Conservation (phyloP, 2,329 filamentous ascomycete species). For the Ceratocystis papillata region DNA sequence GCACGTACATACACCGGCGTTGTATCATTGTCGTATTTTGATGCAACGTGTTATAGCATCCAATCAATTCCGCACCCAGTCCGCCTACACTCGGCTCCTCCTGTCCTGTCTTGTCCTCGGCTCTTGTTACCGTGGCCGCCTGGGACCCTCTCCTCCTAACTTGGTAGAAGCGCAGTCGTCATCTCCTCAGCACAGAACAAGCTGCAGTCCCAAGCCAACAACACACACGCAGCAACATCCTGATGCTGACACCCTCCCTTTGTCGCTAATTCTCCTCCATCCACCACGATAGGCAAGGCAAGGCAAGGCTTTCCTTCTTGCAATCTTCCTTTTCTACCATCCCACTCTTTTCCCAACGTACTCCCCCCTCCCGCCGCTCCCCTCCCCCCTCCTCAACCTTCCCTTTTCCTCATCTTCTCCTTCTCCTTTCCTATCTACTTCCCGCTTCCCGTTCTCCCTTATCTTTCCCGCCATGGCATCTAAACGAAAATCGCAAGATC, state of each 20-base stretch:
- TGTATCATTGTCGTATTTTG: not conserved
- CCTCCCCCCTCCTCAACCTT: not conserved
- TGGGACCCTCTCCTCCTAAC: not conserved
- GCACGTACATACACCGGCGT: not conserved
- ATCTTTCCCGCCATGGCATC: constrained; percentile 32
- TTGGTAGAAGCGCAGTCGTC: not conserved
- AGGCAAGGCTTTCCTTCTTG: not conserved
- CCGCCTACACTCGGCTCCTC: not conserved
- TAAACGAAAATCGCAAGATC: constrained; percentile 32
- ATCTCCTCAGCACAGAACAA: not conserved
- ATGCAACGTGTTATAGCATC: not conserved
- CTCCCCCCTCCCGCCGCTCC: not conserved
- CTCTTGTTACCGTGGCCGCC: not conserved
- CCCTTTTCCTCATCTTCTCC: not conserved
- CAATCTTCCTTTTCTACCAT: not conserved
- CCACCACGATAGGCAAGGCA: not conserved
- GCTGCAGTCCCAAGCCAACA: not conserved
- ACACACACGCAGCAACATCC: not conserved
- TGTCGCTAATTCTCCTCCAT: not conserved
- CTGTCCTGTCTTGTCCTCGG: not conserved
- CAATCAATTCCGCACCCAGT: not conserved
- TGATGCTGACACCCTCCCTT: not conserved
- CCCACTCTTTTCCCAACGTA: not conserved
- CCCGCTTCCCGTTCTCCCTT: not conserved
- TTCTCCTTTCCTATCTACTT: not conserved